Percentiles rank a stretch among this genome's conserved stretches.
Evolutionary conservation across 225 moss, liverwort and hornwort species (phyloP).

Genomic region (Antitrichia curtipendula): DNA sequence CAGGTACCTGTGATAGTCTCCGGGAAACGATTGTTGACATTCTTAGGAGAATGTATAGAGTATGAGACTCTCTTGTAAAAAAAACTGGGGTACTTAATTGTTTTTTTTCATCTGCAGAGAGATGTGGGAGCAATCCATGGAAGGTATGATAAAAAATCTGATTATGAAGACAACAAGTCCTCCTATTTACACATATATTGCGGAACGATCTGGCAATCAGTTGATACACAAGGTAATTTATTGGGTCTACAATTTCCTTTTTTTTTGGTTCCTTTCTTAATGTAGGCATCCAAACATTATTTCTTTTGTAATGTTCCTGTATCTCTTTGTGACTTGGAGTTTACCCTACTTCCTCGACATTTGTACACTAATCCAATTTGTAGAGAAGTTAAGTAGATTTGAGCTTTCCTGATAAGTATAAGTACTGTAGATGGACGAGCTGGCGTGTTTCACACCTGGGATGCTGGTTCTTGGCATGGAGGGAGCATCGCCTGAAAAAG

Average conservation of each 20-base stretch:
- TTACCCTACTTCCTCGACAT: neutral
- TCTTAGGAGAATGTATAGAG: neutral
- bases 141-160: conserved; percentile 67
- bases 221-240: conserved; percentile 33
- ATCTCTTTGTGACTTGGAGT: neutral
- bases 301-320: neutral
- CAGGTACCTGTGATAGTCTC: conserved; percentile 24
- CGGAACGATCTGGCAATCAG: conserved; percentile 46
- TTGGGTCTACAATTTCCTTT: neutral
- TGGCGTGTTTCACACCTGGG: conserved; percentile 93
- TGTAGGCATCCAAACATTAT: neutral
- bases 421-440: conserved; percentile 78
- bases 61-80: neutral
- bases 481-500: conserved; percentile 67
- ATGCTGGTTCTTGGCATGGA: conserved; percentile 86
- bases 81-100: neutral
- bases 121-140: conserved; percentile 99
- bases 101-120: conserved; percentile 31
- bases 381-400: neutral
- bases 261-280: neutral
- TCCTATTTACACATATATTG: conserved; percentile 69
- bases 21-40: neutral
- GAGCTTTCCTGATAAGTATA: neutral
- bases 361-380: neutral
- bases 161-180: conserved; percentile 54